Percentiles rank a stretch among this genome's conserved stretches.
Evolutionary conservation across 345 rosid genomes (phyloP).

Genomic region (Euclidium syriacum): DNA sequence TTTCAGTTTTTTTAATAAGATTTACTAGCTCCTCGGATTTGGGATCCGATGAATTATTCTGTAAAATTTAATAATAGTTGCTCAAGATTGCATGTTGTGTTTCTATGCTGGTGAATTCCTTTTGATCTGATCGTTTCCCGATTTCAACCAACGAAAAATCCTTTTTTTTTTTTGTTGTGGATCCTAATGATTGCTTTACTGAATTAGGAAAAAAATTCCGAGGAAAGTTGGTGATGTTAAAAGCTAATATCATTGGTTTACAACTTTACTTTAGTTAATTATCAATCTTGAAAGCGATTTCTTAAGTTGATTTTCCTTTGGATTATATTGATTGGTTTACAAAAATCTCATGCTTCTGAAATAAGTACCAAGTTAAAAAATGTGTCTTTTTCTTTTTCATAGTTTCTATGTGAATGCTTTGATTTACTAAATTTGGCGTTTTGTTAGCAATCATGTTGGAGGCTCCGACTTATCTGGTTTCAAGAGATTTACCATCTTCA

Average conservation of each 20-base stretch:
- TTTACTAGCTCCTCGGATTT: not conserved
- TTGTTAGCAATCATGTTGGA: constrained; percentile 45
- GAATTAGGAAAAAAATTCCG: not conserved
- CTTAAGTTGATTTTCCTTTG: not conserved
- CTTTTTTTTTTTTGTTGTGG: not conserved
- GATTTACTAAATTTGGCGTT: not conserved
- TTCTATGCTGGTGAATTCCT: not conserved
- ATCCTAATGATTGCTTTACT: constrained; percentile 11
- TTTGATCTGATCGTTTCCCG: constrained; percentile 16
- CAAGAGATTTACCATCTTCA: constrained; percentile 44
- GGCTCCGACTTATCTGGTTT: constrained; percentile 37
- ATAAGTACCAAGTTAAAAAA: too few relatives aligned
- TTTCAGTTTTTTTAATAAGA: not conserved
- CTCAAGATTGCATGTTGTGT: not conserved
- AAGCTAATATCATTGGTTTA: constrained; percentile 7
- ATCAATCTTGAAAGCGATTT: too few relatives aligned
- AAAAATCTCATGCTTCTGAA: not conserved
- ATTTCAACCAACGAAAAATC: not conserved
- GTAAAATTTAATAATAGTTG: too few relatives aligned
- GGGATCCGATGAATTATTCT: constrained; percentile 8
- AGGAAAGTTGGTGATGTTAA: not conserved
- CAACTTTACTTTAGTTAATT: not conserved
- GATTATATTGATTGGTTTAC: not conserved
- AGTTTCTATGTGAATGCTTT: not conserved
- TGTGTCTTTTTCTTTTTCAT: not conserved